phyloP scores from a whole-genome alignment of 2,329 filamentous ascomycete genomes.

The Trichoderma asperellum region DNA sequence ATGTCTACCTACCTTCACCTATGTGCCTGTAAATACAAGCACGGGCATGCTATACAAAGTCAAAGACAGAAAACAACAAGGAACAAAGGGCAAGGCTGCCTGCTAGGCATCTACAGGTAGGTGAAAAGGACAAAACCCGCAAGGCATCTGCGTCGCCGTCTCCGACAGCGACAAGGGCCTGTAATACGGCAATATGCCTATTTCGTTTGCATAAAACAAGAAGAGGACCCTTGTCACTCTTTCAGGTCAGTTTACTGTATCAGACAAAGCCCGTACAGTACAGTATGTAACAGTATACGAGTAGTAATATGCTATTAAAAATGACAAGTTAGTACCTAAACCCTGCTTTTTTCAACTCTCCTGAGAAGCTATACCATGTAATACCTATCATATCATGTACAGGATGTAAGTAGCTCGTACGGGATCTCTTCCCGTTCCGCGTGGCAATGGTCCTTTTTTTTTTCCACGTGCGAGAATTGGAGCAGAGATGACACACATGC shows the following conservation, averaged over 20 bases:
- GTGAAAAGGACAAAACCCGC: background rate
- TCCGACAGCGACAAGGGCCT: background rate
- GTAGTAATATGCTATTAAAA: background rate
- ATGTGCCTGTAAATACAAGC: background rate
- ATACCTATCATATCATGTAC: background rate
- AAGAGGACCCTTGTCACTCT: background rate
- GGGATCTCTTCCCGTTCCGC: background rate
- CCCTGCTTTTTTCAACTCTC: background rate
- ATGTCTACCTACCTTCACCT: background rate
- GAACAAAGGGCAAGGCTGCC: background rate
- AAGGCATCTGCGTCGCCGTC: conserved; percentile 7
- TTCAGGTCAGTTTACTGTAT: background rate
- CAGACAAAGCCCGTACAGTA: background rate
- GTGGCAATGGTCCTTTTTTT: background rate
- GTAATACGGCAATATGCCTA: background rate
- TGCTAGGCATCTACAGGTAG: background rate
- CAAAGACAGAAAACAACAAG: background rate
- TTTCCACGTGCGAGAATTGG: background rate
- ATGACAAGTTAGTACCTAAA: background rate
- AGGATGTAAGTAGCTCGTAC: background rate
- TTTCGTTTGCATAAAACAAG: background rate
- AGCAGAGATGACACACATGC: background rate
- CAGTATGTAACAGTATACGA: background rate
- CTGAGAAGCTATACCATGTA: background rate
- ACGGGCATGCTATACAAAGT: background rate